These are phyloP conservation scores for Hypoxylon perforatum DNA, from an alignment of 495 filamentous ascomycete genomes.

Conservation along the genomic window DNA sequence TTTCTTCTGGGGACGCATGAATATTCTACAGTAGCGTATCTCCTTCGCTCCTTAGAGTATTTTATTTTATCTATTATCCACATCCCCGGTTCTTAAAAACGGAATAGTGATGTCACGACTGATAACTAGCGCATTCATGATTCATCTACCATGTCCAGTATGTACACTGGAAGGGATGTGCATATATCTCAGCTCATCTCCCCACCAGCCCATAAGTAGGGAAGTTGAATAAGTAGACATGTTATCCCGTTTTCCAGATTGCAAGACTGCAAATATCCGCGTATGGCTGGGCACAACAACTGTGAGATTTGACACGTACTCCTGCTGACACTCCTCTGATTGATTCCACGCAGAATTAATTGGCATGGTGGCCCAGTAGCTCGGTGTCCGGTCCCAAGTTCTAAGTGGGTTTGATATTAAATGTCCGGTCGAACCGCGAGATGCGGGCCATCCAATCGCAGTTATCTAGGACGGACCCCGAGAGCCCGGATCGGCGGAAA, in stretches of 20 bases:
- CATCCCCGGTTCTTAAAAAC: background rate
- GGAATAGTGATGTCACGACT: background rate
- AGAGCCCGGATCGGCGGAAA: too few species aligned
- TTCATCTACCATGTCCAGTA: background rate
- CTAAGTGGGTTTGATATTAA: background rate
- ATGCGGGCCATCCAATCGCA: background rate
- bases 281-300: too few species aligned
- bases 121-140: background rate
- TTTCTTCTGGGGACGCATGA: background rate
- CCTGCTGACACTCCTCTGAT: background rate
- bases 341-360: background rate
- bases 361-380: background rate
- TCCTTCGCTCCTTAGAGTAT: background rate
- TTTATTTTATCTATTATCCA: too few species aligned
- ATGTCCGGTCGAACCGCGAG: conserved; percentile 3
- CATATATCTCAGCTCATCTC: too few species aligned
- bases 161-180: too few species aligned
- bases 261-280: too few species aligned
- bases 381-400: background rate
- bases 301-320: background rate
- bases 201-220: too few species aligned
- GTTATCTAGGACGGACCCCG: background rate
- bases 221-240: too few species aligned
- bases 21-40: background rate
- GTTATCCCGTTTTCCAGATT: too few species aligned